Evolutionary conservation across 345 rosid genomes (phyloP).

Genomic region (Gossypium anomalum): DNA sequence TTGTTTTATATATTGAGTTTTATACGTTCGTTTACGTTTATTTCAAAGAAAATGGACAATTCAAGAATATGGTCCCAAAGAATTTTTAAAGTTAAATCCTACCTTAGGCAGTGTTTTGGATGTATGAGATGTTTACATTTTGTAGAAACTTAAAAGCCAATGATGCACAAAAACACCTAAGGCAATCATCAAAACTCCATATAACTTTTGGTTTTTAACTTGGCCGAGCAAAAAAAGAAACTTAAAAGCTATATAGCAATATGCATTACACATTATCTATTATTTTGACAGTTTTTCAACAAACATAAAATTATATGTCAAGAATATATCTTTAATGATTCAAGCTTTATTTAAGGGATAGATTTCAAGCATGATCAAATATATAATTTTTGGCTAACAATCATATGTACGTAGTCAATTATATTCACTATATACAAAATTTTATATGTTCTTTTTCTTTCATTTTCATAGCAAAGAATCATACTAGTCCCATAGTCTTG

Average conservation of each 20-base stretch:
- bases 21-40: too few species aligned
- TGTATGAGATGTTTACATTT: background rate
- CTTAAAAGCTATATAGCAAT: background rate
- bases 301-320: too few species aligned
- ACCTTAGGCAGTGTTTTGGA: background rate
- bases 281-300: too few species aligned
- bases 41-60: too few species aligned
- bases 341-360: background rate
- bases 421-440: background rate
- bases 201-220: too few species aligned
- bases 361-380: background rate
- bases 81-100: background rate
- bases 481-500: background rate
- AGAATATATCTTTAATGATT: too few species aligned
- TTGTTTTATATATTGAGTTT: too few species aligned
- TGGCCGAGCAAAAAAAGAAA: background rate
- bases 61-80: background rate
- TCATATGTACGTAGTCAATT: background rate
- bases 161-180: too few species aligned
- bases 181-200: too few species aligned
- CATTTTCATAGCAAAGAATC: background rate
- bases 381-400: background rate
- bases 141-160: background rate
- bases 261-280: background rate
- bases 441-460: background rate